Conservation (phyloP, 208 protist species). For the Acanthamoeba royreba region DNA sequence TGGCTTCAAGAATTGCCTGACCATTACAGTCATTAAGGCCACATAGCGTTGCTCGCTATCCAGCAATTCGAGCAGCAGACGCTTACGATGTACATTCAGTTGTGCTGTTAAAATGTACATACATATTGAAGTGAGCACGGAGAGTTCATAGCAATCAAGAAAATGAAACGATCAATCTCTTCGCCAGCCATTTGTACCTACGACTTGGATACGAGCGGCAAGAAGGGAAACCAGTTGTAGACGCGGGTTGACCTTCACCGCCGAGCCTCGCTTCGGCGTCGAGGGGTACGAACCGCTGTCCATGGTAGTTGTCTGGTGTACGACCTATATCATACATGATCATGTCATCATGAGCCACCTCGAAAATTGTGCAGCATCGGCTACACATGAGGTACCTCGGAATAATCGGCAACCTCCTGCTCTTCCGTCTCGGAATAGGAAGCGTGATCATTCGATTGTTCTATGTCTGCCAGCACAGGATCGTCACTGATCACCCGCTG, state of each 20-base stretch:
- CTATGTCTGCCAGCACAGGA: background rate
- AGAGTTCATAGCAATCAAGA: background rate
- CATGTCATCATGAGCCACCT: background rate
- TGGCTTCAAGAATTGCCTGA: conserved; percentile 29
- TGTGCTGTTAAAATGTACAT: background rate
- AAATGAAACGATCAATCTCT: background rate
- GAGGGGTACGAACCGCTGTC: conserved; percentile 32
- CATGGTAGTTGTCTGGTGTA: conserved; percentile 5
- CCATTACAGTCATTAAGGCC: background rate
- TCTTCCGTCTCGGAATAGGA: conserved; percentile 30
- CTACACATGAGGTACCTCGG: background rate
- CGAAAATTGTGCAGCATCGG: background rate
- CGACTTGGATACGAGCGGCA: background rate
- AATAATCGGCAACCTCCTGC: conserved; percentile 29
- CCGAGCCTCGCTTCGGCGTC: background rate
- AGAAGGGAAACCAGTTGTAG: background rate
- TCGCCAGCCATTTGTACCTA: background rate
- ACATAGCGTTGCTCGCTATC: conserved; percentile 13
- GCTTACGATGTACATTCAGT: background rate
- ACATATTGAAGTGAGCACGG: background rate
- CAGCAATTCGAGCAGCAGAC: background rate
- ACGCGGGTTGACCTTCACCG: background rate
- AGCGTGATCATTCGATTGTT: background rate
- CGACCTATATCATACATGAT: background rate
- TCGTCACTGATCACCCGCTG: background rate